Evolutionary conservation across 2,329 filamentous ascomycete species (phyloP).

Genomic region (Epichloe festucae): DNA sequence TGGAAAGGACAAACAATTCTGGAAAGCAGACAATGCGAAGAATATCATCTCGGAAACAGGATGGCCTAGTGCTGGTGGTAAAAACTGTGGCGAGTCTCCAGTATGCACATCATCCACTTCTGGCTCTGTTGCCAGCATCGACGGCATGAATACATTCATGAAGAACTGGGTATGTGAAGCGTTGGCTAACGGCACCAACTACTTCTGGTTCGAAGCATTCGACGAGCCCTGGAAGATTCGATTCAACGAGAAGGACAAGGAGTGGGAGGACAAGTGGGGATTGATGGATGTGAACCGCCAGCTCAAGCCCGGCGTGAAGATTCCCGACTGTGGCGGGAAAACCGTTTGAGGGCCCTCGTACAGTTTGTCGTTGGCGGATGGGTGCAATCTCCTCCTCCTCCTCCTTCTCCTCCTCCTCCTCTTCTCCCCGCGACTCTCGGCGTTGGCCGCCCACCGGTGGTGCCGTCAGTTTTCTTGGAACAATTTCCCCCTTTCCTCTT

Average conservation of each 20-base stretch:
- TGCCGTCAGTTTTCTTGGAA: background rate
- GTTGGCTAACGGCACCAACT: conserved; percentile 71
- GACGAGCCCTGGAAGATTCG: conserved; percentile 88
- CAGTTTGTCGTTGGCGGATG: too few relatives aligned
- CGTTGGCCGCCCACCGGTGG: background rate
- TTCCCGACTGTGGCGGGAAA: conserved; percentile 75
- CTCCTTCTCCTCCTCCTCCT: too few relatives aligned
- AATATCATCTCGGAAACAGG: conserved; percentile 85
- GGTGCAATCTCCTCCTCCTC: too few relatives aligned
- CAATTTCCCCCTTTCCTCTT: too few relatives aligned
- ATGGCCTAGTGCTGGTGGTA: conserved; percentile 78
- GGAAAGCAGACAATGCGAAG: conserved; percentile 46
- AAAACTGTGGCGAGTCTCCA: conserved; percentile 48
- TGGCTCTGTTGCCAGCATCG: conserved; percentile 65
- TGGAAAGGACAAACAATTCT: conserved; percentile 50
- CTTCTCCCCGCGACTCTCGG: too few relatives aligned
- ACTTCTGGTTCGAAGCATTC: conserved; percentile 96
- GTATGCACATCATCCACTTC: conserved; percentile 37
- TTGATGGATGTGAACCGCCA: conserved; percentile 76
- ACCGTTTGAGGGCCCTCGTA: conserved; percentile 29
- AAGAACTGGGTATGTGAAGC: conserved; percentile 71
- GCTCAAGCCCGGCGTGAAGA: conserved; percentile 69
- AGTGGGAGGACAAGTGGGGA: conserved; percentile 96
- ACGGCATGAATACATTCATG: conserved; percentile 79
- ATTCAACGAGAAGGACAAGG: conserved; percentile 54